Conservation (phyloP, 352 stramenopile genomes). For the Phytophthora vignae region DNA sequence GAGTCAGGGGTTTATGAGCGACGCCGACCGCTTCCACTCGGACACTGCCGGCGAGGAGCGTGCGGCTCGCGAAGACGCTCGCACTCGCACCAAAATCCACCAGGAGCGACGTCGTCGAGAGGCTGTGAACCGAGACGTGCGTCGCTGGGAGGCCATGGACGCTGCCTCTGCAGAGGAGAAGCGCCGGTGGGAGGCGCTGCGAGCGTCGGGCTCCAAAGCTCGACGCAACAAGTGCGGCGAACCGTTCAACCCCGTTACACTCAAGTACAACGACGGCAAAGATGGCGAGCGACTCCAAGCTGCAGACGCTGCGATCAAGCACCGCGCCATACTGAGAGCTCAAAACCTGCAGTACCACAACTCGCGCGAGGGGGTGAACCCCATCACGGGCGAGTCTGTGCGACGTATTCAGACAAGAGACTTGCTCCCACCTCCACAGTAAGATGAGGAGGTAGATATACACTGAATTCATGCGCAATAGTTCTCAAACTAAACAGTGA, state of each 20-base stretch:
- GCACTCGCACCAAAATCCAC: slow-evolving; percentile 56
- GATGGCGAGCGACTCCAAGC: slow-evolving; percentile 77
- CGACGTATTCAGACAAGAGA: slow-evolving; percentile 57
- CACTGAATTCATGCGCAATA: not conserved
- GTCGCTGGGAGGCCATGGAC: slow-evolving; percentile 90
- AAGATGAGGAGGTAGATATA: not conserved
- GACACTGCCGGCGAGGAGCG: slow-evolving; percentile 90
- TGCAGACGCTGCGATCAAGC: slow-evolving; percentile 75
- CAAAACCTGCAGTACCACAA: slow-evolving; percentile 87
- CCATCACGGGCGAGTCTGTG: slow-evolving; percentile 82
- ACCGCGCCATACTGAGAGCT: slow-evolving; percentile 77
- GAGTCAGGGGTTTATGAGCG: slow-evolving; percentile 83
- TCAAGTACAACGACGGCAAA: slow-evolving; percentile 89
- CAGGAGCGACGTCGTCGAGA: slow-evolving; percentile 77
- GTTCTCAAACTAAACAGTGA: slow-evolving; percentile 14
- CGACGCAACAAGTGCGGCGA: slow-evolving; percentile 88
- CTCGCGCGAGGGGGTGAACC: slow-evolving; percentile 84
- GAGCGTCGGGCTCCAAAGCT: slow-evolving; percentile 79
- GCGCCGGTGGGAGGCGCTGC: slow-evolving; percentile 63
- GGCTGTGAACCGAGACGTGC: slow-evolving; percentile 71
- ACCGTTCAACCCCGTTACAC: slow-evolving; percentile 89
- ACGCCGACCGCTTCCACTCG: slow-evolving; percentile 91
- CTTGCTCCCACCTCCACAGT: slow-evolving; percentile 53
- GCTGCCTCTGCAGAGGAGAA: slow-evolving; percentile 67
- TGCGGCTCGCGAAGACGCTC: slow-evolving; percentile 58